Evolutionary conservation across 176 grass and related monocot species (phyloP).

Genomic region (Eremochloa ophiuroides): DNA sequence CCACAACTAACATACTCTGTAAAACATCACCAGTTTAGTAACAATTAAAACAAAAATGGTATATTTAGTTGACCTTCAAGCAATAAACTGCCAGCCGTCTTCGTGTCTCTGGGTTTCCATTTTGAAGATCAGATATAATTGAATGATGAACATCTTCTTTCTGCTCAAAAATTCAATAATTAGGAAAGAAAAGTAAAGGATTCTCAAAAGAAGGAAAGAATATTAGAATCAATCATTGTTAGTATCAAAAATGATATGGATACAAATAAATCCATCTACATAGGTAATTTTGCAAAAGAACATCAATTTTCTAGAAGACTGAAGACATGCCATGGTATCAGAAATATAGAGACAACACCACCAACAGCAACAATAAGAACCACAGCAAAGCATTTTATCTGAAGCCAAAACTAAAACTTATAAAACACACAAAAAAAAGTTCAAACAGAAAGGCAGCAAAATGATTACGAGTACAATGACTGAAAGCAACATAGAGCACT

Average conservation of each 20-base stretch:
- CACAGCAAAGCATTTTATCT: neutral
- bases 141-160: conserved; percentile 99
- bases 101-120: conserved; percentile 90
- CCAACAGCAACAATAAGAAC: neutral
- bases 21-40: neutral
- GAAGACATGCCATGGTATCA: neutral
- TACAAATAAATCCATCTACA: neutral
- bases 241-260: neutral
- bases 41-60: neutral
- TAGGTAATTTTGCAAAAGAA: neutral
- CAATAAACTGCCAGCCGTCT: conserved; percentile 95
- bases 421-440: neutral
- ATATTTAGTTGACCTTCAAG: conserved; percentile 63
- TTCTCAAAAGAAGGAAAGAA: neutral
- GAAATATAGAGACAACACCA: neutral
- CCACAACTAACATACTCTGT: neutral
- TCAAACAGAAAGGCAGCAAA: neutral
- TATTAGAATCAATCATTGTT: neutral
- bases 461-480: neutral
- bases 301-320: neutral
- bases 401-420: neutral
- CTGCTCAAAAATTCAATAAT: conserved; percentile 40
- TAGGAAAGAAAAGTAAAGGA: conserved; percentile 11
- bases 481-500: conserved; percentile 9
- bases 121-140: conserved; percentile 99